Evolutionary conservation across 345 rosid genomes (phyloP), one percentile per base, ranked within the genome.

Genomic region (Anacardium occidentale): DNA sequence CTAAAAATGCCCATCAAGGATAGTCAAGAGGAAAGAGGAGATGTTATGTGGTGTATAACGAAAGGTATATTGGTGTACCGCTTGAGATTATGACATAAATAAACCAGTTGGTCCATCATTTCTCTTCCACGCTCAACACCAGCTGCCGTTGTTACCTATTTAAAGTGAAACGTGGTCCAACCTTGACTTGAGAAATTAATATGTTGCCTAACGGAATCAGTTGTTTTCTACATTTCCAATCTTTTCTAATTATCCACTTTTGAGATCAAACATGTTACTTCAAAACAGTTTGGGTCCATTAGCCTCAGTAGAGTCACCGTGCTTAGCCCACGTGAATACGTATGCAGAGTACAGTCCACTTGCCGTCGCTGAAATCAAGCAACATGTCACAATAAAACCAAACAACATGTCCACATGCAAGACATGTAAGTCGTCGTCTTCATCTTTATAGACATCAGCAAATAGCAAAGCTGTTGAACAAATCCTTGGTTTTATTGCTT

Each of bases 401-500:
- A 54, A 29, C 74, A 55, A 29, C n/a, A 26, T 83, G 88, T 84
- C 84, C 63, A 22, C 15, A 11, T 34, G 4, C 3, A 63, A 40
- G 50, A 57, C 84, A 79, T 85, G 81, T 78, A 34, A n/a, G 6
- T 32, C 64, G 42, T 44, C 26, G 32, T 67, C 56, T 68, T 55
- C 42, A 15, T 66, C 50, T 71, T 26, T 15, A 59, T 45, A 42
- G 18, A 26, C 18, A 58, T 40, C 24, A 44, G 24, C 52, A 3
- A 34, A 54, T 17, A 18, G 32, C 32, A 22, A 69, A 58, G 45
- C 83, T 62, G 66, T 47, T 68, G 75, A 56, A 51, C 50, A 75
- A 34, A 58, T 71, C 67, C 71, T 62, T 44, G 59, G 55, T 66
- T 54, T 68, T 74, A 29, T 32, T 17, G 15, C 42, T 60, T 29